Evolutionary conservation across 2,329 filamentous ascomycete genomes (phyloP).

Genomic region (Pseudogymnoascus sp.): DNA sequence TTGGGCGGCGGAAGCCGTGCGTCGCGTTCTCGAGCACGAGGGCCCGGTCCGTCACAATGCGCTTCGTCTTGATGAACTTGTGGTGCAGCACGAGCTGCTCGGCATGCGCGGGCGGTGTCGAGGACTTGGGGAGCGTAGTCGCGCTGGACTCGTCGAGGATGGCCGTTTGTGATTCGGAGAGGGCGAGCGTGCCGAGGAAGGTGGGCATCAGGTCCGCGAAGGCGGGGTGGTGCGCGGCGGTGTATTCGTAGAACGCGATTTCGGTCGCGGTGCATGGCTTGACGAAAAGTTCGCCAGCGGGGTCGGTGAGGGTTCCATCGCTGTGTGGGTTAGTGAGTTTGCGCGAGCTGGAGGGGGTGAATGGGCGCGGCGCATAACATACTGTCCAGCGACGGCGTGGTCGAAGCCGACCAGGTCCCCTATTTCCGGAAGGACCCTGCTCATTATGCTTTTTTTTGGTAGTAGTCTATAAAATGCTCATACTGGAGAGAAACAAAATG

Average conservation of each 20-base stretch:
- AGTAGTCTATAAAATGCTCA: conserved; percentile 26
- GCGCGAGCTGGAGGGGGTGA: conserved; percentile 8
- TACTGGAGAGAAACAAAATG: conserved; percentile 17
- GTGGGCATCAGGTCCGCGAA: conserved; percentile 76
- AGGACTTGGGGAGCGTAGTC: conserved; percentile 6
- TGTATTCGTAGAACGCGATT: conserved; percentile 78
- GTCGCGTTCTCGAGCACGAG: conserved; percentile 82
- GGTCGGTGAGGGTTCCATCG: conserved; percentile 81
- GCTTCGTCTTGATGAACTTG: conserved; percentile 20
- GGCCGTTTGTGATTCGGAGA: conserved; percentile 47
- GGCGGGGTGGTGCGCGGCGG: conserved; percentile 53
- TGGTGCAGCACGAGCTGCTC: conserved; percentile 9
- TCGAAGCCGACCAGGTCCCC: conserved; percentile 60
- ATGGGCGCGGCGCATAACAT: conserved; percentile 33
- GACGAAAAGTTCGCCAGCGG: conserved; percentile 76
- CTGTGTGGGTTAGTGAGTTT: conserved; percentile 36
- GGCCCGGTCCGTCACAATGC: conserved; percentile 67
- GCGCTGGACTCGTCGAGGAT: conserved; percentile 43
- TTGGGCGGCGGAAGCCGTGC: conserved; percentile 71
- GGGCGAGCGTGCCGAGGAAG: conserved; percentile 70
- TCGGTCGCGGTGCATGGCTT: conserved; percentile 87
- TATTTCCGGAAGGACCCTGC: conserved; percentile 42
- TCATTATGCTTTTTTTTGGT: conserved; percentile 27
- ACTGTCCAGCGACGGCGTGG: conserved; percentile 79
- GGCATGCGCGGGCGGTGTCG: conserved; percentile 10